Base-by-base conservation (phyloP, 2,329 filamentous ascomycete species). In the Macrophomina tecta region DNA sequence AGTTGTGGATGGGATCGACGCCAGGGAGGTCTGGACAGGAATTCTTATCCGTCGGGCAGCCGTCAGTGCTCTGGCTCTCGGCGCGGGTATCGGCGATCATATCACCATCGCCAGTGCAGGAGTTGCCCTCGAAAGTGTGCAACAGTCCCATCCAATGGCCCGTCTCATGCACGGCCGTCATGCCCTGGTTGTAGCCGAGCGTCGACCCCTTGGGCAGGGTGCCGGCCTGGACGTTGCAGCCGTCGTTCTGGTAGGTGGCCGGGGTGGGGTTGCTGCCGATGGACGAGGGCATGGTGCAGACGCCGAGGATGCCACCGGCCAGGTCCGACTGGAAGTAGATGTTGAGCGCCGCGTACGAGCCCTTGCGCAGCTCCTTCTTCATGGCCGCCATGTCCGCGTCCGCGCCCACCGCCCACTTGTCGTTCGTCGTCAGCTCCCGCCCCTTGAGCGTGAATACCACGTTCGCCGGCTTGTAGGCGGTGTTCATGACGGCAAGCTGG, bases 291-390 rank as follows among this genome's bases (percentile, higher is more conserved):
- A 87, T 76, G 0, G 83, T 86, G 77, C 86, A 88, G 63, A 84
- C 84, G 1, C 86, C 86, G 2, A 88, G 79, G 4, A 87, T 75
- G 60, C 74, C 75, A 64, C 78, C 77, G 5, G 72, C 67, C 32
- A 88, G 79, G 66, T 87, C 80, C 38, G 83, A 84, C 74, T 87
- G 84, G 78, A 87, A 88, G 77, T 87, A 88, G 68, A 89, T 78
- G 74, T 89, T 89, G 42, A 88, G 79, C 1, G 82, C 81, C 46
- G 72, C 69, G 75, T 89, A 89, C 46, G 74, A 82, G 62, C 86
- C 86, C 67, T 81, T 77, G 28, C 85, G 84, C 2, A 88, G 82
- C 2, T 82, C 74, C 30, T 75, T 73, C 74, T 88, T 88, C 83
- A 87, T 85, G 9, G 69, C 78, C 12, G 67, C 70, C 68, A 84